Conservation (phyloP, 768 basidiomycete species). For the Lyophyllum decastes region DNA sequence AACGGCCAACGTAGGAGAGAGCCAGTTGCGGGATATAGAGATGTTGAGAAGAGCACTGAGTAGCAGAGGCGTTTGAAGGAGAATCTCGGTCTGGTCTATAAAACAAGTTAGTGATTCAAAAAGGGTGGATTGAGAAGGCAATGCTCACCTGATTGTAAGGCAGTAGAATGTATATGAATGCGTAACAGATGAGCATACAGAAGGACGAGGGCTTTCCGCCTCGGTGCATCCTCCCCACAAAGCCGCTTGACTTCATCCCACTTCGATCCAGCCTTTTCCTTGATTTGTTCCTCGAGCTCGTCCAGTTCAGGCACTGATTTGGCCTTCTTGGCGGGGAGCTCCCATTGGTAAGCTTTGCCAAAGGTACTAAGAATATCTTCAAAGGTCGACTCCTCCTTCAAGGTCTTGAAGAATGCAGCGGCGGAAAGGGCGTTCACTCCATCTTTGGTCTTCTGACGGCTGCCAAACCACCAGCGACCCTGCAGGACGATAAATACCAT, state of each 20-base stretch:
- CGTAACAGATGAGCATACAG: conserved; percentile 87
- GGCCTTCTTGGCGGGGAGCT: conserved; percentile 36
- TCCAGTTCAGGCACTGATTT: conserved; percentile 40
- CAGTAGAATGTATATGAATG: conserved; percentile 49
- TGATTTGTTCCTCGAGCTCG: conserved; percentile 53
- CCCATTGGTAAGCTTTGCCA: conserved; percentile 64
- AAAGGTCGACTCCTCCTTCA: conserved; percentile 80
- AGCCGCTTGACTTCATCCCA: conserved; percentile 55
- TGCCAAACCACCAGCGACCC: conserved; percentile 98
- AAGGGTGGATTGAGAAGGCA: background rate
- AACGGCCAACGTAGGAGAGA: conserved; percentile 71
- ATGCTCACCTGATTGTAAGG: conserved; percentile 63
- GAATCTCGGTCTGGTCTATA: conserved; percentile 68
- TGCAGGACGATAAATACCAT: conserved; percentile 22
- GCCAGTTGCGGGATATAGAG: conserved; percentile 86
- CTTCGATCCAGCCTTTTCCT: conserved; percentile 46
- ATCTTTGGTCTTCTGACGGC: conserved; percentile 87
- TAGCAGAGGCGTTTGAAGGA: conserved; percentile 72
- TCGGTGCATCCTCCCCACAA: conserved; percentile 36
- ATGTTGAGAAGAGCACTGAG: conserved; percentile 84
- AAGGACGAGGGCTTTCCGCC: conserved; percentile 64
- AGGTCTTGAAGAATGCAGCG: conserved; percentile 80
- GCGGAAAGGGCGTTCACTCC: conserved; percentile 83
- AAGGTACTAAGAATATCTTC: conserved; percentile 73
- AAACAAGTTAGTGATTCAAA: background rate